These are phyloP conservation scores for Podochytrium sp. DNA, from an alignment of 192 early-diverging fungal species.

Conservation along the genomic window DNA sequence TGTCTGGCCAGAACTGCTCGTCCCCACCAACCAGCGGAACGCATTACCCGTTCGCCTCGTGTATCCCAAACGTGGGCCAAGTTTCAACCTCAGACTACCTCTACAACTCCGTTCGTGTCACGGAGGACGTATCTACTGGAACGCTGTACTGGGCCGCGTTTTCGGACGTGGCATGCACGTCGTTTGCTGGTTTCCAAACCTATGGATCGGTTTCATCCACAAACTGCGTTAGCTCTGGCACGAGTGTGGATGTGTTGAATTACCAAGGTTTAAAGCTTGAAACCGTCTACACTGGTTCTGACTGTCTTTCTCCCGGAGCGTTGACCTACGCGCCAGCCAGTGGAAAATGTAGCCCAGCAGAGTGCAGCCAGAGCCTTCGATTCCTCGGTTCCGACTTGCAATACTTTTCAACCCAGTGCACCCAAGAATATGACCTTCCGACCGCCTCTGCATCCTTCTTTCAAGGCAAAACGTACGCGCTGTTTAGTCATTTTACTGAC, in stretches of 20 bases:
- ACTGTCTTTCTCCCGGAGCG: background rate
- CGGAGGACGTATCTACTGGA: background rate
- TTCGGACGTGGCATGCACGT: background rate
- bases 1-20: background rate
- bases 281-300: background rate
- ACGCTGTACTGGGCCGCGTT: background rate
- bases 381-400: background rate
- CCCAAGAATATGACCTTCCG: background rate
- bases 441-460: background rate
- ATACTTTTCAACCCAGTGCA: background rate
- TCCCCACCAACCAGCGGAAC: background rate
- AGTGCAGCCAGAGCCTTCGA: background rate
- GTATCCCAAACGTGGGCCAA: background rate
- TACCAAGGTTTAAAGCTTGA: background rate
- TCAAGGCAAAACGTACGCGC: background rate
- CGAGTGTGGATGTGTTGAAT: background rate
- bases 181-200: background rate
- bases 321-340: background rate
- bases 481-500: background rate
- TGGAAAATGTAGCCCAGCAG: background rate
- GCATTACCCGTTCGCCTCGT: background rate
- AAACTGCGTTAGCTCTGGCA: background rate
- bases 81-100: background rate
- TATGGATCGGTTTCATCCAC: background rate
- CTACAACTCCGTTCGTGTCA: background rate